Conservation (phyloP, 805 yeast genomes). For the Ogataea chonburiensis region DNA sequence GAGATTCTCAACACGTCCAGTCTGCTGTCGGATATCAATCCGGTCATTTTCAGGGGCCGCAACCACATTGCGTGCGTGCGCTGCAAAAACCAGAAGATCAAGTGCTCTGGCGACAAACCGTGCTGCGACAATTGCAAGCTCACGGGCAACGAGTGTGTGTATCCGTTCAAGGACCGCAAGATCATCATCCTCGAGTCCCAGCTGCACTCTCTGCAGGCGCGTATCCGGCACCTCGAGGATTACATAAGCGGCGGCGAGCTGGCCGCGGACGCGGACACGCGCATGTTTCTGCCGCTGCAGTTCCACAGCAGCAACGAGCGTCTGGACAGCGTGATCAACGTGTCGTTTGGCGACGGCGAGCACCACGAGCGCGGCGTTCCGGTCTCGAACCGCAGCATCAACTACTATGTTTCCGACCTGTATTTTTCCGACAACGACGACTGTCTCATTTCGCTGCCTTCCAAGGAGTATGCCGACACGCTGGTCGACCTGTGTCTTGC, state of each 20-base stretch:
- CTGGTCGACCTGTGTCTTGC: constrained; percentile 21
- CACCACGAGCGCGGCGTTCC: constrained; percentile 15
- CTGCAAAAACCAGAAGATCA: constrained; percentile 49
- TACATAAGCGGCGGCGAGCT: constrained; percentile 10
- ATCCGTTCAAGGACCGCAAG: constrained; percentile 32
- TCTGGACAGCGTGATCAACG: constrained; percentile 27
- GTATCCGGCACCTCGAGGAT: constrained; percentile 26
- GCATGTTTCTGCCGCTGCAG: constrained; percentile 21
- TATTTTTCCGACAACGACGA: constrained; percentile 16
- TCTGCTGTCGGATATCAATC: constrained; percentile 22
- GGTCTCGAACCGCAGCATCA: constrained; percentile 13
- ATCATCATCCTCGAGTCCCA: constrained; percentile 32
- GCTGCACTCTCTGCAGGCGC: constrained; percentile 24
- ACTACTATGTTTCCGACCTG: constrained; percentile 21
- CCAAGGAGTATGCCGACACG: constrained; percentile 15
- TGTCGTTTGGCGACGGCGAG: constrained; percentile 30
- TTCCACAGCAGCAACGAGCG: constrained; percentile 23
- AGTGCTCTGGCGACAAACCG: constrained; percentile 45
- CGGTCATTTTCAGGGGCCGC: constrained; percentile 30
- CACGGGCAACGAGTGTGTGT: constrained; percentile 25
- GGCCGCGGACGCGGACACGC: constrained; percentile 15
- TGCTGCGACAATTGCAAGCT: constrained; percentile 29
- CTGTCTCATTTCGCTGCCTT: constrained; percentile 15
- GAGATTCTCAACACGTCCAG: constrained; percentile 16
- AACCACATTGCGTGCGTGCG: constrained; percentile 46